Evolutionary conservation across 192 early-diverging fungal species (phyloP), one percentile per base, ranked within the genome.

Genomic region (Kickxella alabastrina): DNA sequence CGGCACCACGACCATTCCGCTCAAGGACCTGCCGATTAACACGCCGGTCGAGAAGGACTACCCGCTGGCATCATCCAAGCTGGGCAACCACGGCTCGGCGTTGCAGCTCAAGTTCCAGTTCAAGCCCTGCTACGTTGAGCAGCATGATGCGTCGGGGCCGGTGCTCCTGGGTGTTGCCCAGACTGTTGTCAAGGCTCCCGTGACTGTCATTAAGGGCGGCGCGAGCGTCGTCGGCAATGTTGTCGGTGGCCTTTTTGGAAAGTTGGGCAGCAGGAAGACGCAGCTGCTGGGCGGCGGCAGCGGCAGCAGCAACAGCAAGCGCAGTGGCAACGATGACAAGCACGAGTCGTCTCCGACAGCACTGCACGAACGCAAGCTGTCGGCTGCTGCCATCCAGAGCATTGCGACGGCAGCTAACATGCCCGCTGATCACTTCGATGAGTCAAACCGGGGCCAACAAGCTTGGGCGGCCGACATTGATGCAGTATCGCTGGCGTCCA

Each of bases 81-180:
- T 22, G 39, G 62, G 43, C 54, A 59, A 36, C 37, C 61, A 52
- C 52, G 53, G 55, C 24, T 75, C 82, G 0, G 68, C 73, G 24
- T 27, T 89, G 36, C 68, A 65, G 51, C 43, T 88, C 18, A 64
- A 74, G 48, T 63, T 88, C 44, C 41, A 78, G 36, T 90, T 85
- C 61, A 79, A 79, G 60, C 83, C 83, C 6, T 60, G 72, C 40
- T 76, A 79, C 52, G 57, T 83, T 49, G 52, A 85, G 77, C 51
- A 74, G 56, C 49, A 77, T 51, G 62, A 80, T 58, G 72, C 77
- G 43, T 58, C 69, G 57, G 54, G 63, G 46, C 62, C 80, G 6
- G 73, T 76, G 28, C 77, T 74, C 15, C 68, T 87, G 41, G 75
- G 80, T 27, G 74, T 77, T 13, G 77, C 78, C 10, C 69, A 76